Base-by-base conservation (phyloP, 2,329 filamentous ascomycete species). In the Cordyceps farinosa region DNA sequence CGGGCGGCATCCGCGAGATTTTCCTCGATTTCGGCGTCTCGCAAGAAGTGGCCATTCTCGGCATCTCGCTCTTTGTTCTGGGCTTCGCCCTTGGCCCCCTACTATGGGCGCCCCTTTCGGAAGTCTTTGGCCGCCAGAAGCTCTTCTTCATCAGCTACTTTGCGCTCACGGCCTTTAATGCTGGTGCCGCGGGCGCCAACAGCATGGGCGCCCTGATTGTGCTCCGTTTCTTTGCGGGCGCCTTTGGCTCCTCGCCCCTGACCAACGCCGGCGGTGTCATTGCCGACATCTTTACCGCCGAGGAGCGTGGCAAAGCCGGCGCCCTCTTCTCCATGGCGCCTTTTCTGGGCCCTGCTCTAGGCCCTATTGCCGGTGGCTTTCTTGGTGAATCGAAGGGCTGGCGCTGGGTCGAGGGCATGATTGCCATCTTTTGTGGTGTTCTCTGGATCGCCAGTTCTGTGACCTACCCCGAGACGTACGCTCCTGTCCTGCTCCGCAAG, bases 221-320 rank as follows among this genome's bases (percentile, higher is more conserved):
- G n/a, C 78, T 90, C 45, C 84, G 89, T n/a, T 90, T 90, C 75
- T 82, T 91, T 59, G 83, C 84, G 29, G 86, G 87, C 45, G 75
- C 83, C 8, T 88, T 88, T 68, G 87, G 85, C 5, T 84, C 84
- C 0, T 85, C 85, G 0, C 84, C 86, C 1, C 73, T 89, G 65
- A 87, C 85, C 8, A 88, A 88, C 67, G 81, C 83, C 1, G 85
- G 85, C 3, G 87, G 85, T 67, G 80, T 86, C 32, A 84, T 89
- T 67, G 86, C 86, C 47, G 87, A 89, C 70, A 83, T 88, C 74
- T 88, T 87, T 69, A 70, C 77, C 8, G 80, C 82, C 3, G 73
- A 76, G 0, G 75, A 87, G 66, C 77, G 86, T 66, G 86, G 85
- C 52, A 72, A 82, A 38, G 87, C 87, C 2, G 82, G 85, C 68